Base-by-base conservation (phyloP, 2,329 filamentous ascomycete species). In the Exophiala dermatitidis region DNA sequence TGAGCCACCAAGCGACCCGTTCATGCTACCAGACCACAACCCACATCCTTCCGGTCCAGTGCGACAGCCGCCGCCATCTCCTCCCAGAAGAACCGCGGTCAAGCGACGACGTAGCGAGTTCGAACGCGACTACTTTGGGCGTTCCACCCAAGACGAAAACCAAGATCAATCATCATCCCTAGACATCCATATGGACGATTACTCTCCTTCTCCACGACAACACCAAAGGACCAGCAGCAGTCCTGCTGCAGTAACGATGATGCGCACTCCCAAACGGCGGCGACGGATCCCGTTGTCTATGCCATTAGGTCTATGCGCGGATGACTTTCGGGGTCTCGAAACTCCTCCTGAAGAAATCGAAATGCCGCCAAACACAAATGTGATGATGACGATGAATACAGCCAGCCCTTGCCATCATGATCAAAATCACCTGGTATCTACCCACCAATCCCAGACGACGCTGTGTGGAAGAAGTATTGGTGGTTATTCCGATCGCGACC, bases 271-370 rank as follows among this genome's bases (percentile, higher is more conserved):
- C 3, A 76, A 76, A 60, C 69, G 73, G 56, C 68, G 62, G 37
- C 67, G 72, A 12, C 66, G 69, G 28, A 62, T 68, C 7, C 73
- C 74, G 1, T 68, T 69, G 34, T 64, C 73, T n/a, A 61, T 76
- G 33, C 74, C 74, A 0, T 62, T 74, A 3, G 73, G 74, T 12
- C 63, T 76, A 5, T 67, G 67, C 5, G 66, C 64, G 8, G 65
- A 69, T 12, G 73, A 75, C 54, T 76, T 75, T 55, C 69, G 71
- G 52, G 68, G 71, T 3, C 65, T 74, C 6, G 63, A 69, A 38
- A 56, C 57, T 30, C 59, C 59, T 38, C 43, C 46, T 19, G 50
- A 51, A 49, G 63, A 67, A 67, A 43, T 54, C 12, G 46, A 54
- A 36, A 56, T 57, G 53, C 54, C 55, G 19, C 19, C 19, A 19